Conservation (phyloP, 169 alveolate species). For the Eimeria tenella region DNA sequence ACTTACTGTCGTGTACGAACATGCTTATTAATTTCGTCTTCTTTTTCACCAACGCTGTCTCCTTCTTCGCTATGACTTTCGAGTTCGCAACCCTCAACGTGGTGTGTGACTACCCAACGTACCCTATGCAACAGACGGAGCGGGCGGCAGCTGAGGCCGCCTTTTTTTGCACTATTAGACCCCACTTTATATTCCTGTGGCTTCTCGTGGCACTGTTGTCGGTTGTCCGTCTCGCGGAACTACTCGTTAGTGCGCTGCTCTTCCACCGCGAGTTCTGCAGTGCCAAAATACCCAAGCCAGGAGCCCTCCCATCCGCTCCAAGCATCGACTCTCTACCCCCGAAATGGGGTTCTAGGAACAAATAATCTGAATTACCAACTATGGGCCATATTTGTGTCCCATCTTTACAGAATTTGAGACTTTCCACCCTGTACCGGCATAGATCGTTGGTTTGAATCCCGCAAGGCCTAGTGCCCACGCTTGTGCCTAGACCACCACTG, state of each 20-base stretch:
- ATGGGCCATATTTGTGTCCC: too few species aligned
- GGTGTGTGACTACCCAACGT: constrained; percentile 28
- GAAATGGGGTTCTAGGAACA: constrained; percentile 39
- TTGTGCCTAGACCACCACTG: too few species aligned
- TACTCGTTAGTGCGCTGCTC: constrained; percentile 34
- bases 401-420: too few species aligned
- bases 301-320: constrained; percentile 2
- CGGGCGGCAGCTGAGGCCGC: constrained; percentile 54
- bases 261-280: constrained; percentile 1
- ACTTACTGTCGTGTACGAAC: constrained; percentile 18
- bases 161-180: constrained; percentile 40
- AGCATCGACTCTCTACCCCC: constrained; percentile 58
- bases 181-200: constrained; percentile 52
- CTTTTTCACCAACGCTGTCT: constrained; percentile 55
- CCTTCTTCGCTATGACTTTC: constrained; percentile 64
- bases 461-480: too few species aligned
- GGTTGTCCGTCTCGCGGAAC: neutral
- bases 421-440: too few species aligned
- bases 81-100: constrained; percentile 29
- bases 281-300: neutral
- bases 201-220: constrained; percentile 26
- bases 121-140: constrained; percentile 39
- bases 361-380: too few species aligned
- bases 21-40: constrained; percentile 42
- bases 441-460: too few species aligned